Conservation (phyloP, 2,329 filamentous ascomycete genomes). For the Penicillium sp. region DNA sequence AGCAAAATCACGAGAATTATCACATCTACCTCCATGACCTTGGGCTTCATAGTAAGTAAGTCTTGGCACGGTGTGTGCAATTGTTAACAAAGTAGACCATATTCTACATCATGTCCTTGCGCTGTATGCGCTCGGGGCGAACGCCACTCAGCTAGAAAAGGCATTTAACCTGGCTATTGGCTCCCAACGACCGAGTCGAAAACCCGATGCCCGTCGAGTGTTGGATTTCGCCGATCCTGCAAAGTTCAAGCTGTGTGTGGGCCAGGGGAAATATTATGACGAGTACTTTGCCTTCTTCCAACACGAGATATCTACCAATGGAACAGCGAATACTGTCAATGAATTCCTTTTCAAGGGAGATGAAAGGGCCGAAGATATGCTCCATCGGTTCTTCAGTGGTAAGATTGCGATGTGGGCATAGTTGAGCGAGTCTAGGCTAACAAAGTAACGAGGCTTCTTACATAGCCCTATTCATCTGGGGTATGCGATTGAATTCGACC, state of each 20-base stretch:
- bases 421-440: background rate
- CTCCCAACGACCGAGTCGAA: background rate
- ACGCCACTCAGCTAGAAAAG: background rate
- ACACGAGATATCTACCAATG: constrained; percentile 18
- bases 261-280: constrained; percentile 13
- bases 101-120: background rate
- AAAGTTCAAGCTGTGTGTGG: constrained; percentile 1
- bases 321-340: constrained; percentile 8
- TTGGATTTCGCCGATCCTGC: background rate
- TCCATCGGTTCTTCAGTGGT: background rate
- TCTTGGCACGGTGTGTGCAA: background rate
- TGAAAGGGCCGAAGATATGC: background rate
- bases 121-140: background rate
- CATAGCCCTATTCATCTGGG: constrained; percentile 59
- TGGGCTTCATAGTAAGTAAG: background rate
- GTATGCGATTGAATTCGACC: constrained; percentile 73
- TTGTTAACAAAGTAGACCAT: background rate
- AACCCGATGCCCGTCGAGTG: background rate
- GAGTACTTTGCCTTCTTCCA: constrained; percentile 27
- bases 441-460: background rate
- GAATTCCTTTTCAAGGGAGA: background rate
- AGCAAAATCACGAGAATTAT: background rate
- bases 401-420: background rate
- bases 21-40: background rate
- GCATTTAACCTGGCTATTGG: background rate